Evolutionary conservation across 441 rosid genomes (phyloP).

Genomic region (Dalechampia spathulata): DNA sequence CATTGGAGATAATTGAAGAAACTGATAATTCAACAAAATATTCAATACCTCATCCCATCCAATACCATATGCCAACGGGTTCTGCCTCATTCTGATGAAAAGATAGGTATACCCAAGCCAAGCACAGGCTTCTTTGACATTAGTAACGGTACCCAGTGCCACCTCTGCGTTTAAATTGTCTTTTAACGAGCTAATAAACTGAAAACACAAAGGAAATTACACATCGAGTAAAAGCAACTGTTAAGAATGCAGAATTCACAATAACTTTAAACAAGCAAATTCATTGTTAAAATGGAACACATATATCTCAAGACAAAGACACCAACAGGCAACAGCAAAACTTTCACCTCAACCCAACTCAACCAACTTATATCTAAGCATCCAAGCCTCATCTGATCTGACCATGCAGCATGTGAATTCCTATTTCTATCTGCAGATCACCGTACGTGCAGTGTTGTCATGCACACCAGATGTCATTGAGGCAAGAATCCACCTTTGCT

Average conservation of each 20-base stretch:
- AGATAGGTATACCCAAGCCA: slow-evolving; percentile 99
- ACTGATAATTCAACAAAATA: slow-evolving; percentile 1
- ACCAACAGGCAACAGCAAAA: too few relatives aligned
- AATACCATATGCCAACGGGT: slow-evolving; percentile 96
- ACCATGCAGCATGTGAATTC: neutral
- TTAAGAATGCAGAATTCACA: neutral
- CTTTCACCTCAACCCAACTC: neutral
- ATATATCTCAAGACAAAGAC: too few relatives aligned
- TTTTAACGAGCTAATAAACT: slow-evolving; percentile 94
- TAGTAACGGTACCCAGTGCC: slow-evolving; percentile 96
- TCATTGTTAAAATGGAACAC: neutral
- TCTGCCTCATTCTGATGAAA: slow-evolving; percentile 92
- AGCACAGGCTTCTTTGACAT: slow-evolving; percentile 98
- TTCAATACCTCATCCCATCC: slow-evolving; percentile 97
- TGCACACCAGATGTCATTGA: neutral
- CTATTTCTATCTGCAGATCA: neutral
- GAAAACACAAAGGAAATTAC: slow-evolving; percentile 28
- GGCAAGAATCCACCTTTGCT: too few relatives aligned
- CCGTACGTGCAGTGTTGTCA: neutral
- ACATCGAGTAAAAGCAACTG: neutral
- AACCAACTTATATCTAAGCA: neutral
- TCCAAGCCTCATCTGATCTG: neutral
- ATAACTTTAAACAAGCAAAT: neutral
- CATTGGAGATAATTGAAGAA: neutral
- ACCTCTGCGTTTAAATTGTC: slow-evolving; percentile 98